These are phyloP conservation scores for Thozetella sp. DNA, from an alignment of 495 filamentous ascomycete species.

Conservation along the genomic window DNA sequence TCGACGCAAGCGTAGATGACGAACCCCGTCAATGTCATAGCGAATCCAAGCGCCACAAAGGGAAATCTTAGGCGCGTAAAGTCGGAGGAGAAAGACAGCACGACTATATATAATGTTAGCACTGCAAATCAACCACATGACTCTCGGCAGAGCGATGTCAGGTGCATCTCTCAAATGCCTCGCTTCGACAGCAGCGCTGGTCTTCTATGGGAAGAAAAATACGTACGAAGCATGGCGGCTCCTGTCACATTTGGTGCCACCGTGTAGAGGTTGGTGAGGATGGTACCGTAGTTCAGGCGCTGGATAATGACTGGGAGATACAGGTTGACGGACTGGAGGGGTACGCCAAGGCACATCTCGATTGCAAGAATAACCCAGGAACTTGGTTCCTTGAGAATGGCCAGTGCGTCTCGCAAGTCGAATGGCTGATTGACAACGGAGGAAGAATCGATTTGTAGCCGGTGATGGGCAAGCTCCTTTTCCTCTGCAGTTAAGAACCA, in stretches of 20 bases:
- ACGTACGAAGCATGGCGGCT: constrained; percentile 59
- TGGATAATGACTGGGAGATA: constrained; percentile 77
- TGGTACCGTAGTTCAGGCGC: constrained; percentile 60
- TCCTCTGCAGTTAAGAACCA: constrained; percentile 66
- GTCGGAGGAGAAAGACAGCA: constrained; percentile 71
- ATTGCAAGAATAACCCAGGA: constrained; percentile 67
- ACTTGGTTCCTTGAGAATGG: constrained; percentile 64
- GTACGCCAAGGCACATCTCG: constrained; percentile 76
- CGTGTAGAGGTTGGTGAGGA: constrained; percentile 78
- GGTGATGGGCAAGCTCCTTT: constrained; percentile 69
- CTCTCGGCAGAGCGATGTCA: no score
- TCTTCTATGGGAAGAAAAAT: neutral
- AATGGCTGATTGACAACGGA: constrained; percentile 74
- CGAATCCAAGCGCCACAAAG: constrained; percentile 73
- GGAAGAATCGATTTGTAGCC: constrained; percentile 75
- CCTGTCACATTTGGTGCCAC: constrained; percentile 73
- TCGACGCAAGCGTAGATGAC: constrained; percentile 75
- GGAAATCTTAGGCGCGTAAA: constrained; percentile 67
- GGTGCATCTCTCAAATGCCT: no score
- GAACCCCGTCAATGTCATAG: constrained; percentile 75
- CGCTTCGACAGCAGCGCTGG: no score
- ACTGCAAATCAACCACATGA: neutral
- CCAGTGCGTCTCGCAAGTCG: constrained; percentile 62
- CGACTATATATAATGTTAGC: constrained; percentile 24
- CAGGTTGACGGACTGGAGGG: constrained; percentile 68